Base-by-base conservation (phyloP, 768 basidiomycete species). In the Wakefieldia striispora region DNA sequence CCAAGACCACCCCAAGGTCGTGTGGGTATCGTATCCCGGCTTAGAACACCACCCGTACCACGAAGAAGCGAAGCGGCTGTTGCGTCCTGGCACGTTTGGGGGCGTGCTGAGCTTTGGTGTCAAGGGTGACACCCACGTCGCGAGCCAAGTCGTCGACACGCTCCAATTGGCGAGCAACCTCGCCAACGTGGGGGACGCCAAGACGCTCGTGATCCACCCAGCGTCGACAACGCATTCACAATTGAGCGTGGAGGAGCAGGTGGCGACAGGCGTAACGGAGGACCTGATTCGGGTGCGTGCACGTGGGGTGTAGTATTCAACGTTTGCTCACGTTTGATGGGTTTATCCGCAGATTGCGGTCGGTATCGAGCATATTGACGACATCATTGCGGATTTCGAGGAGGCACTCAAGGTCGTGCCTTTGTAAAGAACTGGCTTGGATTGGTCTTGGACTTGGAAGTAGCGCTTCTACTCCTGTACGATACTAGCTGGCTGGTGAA, bases 181-280 rank as follows among this genome's bases (percentile, higher is more conserved):
- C 8, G 69, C 68, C 9, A 74, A 73, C 38, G 59, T 71, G 12
- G 69, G 82, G 23, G 84, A 86, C 51, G 82, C 84, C n/a, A 89
- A 91, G 70, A 88, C 84, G 7, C 77, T 91, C 14, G 84, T 88
- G 35, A 87, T 91, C 50, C 85, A 88, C 59, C 88, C 89, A 1
- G 85, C 83, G 5, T 78, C 79, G 20, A 90, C 90, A 20, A 91
- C 89, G 0, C 89, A 92, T 60, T 73, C 81, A 34, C 87, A 90
- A 65, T 71, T 90, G 41, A 75, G 73, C 0, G 70, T 67, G 19
- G 79, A 75, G 47, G 88, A 91, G 61, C 82, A 82, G 58, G 51
- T 74, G 10, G 69, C 75, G 6, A 75, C 82, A n/a, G 89, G 89
- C 7, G 86, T 90, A 10, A 83, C 84, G 2, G 79, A 82, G 0